Evolutionary conservation across 73 alveolate species (phyloP).

Genomic region (Paramecium sexaurelia): DNA sequence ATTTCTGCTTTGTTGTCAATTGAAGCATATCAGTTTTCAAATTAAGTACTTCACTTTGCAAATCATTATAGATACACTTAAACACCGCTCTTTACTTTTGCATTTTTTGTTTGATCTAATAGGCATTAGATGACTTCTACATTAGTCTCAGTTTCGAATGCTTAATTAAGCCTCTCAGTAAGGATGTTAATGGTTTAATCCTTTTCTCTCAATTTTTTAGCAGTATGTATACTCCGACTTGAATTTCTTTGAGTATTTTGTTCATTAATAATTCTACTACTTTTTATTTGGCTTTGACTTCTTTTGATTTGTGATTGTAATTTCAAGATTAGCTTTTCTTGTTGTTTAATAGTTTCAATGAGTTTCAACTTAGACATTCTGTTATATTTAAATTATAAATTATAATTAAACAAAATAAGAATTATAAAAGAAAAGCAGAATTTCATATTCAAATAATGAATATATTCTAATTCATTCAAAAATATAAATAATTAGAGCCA

Average conservation of each 20-base stretch:
- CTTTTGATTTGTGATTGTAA: neutral
- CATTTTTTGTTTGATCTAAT: neutral
- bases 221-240: neutral
- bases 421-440: too few species aligned
- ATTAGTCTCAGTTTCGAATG: neutral
- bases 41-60: neutral
- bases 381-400: neutral
- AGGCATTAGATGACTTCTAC: neutral
- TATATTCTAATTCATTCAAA: too few species aligned
- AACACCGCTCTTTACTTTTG: neutral
- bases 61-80: neutral
- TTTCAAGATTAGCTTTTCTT: neutral
- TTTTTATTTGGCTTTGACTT: neutral
- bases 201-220: neutral
- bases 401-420: neutral
- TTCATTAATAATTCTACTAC: neutral
- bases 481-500: too few species aligned
- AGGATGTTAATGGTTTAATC: neutral
- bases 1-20: neutral
- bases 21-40: neutral
- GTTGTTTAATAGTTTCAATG: neutral
- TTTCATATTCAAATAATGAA: too few species aligned
- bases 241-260: neutral
- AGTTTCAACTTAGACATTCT: conserved; percentile 16
- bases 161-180: neutral